Evolutionary conservation across 305 asterid genomes (phyloP), one percentile per base, ranked within the genome.

Genomic region (Salvia sclarea): DNA sequence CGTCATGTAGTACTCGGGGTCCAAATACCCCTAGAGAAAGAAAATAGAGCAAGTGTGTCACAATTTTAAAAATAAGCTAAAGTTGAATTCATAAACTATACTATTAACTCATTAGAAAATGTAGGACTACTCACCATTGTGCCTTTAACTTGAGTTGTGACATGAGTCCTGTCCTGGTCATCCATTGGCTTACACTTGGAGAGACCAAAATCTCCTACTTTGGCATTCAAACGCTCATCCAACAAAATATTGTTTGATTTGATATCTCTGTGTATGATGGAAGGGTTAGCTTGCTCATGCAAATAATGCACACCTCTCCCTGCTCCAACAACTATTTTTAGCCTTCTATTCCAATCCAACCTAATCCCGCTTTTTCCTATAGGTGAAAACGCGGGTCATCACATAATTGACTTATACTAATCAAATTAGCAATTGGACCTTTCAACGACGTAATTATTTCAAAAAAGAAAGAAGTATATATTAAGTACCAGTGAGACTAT

Each of bases 151-250:
- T 85, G 86, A 66, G 94, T 85, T 30, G 88, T 75, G 38, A 87
- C 80, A 37, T 87, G 85, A 25, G 76, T 78, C 55, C 25, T 73
- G 16, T 83, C 91, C 11, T 65, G 40, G 21, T 85, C 91, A 44
- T 31, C 54, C 78, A 83, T 64, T 8, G 57, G 82, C 81, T 79
- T 85, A 17, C 85, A 85, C 79, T 83, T 87, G 8, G 89, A 87
- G 70, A 87, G 86, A 57, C 94, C 94, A 21, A 87, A 87, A 83
- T 87, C 91, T 12, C 86, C 91, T 59, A 87, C 91, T 83, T 87
- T 85, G 0, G 94, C 94, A 7, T 13, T 81, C 44, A 85, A 52
- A 4, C 78, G 83, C 8, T 87, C 85, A 20, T 87, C 91, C 58
- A 87, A 57, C 64, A 87, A 70, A 37, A 87, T 76, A 47, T 87